Evolutionary conservation across 1,139 yeast genomes (phyloP), one percentile per base, ranked within the genome.

Genomic region (Eremothecium sinecaudum): DNA sequence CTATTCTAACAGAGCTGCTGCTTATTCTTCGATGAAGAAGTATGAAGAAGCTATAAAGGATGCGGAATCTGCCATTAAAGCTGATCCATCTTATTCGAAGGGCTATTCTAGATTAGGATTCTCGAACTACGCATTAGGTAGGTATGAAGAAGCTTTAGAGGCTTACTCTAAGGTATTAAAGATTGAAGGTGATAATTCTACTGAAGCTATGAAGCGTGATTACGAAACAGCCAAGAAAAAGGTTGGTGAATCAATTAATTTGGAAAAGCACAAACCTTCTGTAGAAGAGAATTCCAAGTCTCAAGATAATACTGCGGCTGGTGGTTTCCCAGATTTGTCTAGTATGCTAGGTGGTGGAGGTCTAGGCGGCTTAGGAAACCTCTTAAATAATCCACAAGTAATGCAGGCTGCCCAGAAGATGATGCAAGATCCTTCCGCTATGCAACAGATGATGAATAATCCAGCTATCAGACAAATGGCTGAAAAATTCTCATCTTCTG

Each of bases 1-100:
- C 62, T 74, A 72, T 43, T 86, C 97, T 22, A 90, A 90, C 65
- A 75, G 99, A 57, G 97, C 99, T 12, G 98, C 99, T 32, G 98
- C 98, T 4, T 76, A 81, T 59, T 82, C 94, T 12, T 83, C 94
- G 6, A 57, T 72, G 29, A 71, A 76, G 41, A 67, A 83, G 42
- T 90, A 82, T 53, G 79, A 73, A 12, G 65, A 71, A 44, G 98
- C 99, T 2, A 73, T 81, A 30, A 66, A 63, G 28, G 99, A 90
- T 58, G 95, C 98, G 20, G 70, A 78, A 52, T 64, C 66, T 40
- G 95, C 98, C 27, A 75, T 84, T 39, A 70, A 72, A 42, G 66
- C 79, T 39, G 86, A 90, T 56, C 80, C 95, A 32, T 52, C 64
- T 12, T 90, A 84, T 51, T 75, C 95, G 29, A 87, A 87, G 66